Conservation (phyloP, 1,284 basidiomycete genomes). For the Malassezia arunalokei region DNA sequence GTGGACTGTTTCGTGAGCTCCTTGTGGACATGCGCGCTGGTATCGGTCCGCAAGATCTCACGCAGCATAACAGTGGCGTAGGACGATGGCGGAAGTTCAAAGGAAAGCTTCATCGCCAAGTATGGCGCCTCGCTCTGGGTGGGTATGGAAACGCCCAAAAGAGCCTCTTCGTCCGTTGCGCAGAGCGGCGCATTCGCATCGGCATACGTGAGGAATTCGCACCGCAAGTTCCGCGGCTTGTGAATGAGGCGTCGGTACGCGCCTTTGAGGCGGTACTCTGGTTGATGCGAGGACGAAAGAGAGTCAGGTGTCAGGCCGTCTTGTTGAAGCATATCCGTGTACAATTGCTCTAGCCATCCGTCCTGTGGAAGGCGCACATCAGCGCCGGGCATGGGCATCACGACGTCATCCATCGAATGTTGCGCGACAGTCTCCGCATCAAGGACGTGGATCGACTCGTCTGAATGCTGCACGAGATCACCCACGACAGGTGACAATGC, state of each 20-base stretch:
- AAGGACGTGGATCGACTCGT: constrained; percentile 49
- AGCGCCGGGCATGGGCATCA: constrained; percentile 87
- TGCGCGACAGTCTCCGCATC: constrained; percentile 59
- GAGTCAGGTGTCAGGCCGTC: constrained; percentile 81
- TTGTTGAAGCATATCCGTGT: constrained; percentile 62
- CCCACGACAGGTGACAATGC: constrained; percentile 59
- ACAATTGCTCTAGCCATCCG: constrained; percentile 66
- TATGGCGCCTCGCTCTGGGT: constrained; percentile 1
- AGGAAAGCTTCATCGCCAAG: constrained; percentile 31
- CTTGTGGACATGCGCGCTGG: constrained; percentile 16
- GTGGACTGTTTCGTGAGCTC: constrained; percentile 5
- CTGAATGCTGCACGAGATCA: constrained; percentile 50
- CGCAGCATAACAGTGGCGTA: constrained; percentile 44
- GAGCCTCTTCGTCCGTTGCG: constrained; percentile 83
- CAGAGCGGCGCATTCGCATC: constrained; percentile 81
- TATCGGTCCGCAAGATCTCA: constrained; percentile 41
- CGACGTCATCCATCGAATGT: constrained; percentile 79
- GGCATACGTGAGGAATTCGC: constrained; percentile 73
- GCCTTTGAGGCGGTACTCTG: constrained; percentile 76
- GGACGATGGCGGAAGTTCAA: constrained; percentile 33
- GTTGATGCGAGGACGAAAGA: constrained; percentile 54
- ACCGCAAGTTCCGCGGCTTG: constrained; percentile 65
- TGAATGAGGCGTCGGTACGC: constrained; percentile 86
- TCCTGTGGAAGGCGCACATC: constrained; percentile 72
- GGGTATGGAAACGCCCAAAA: constrained; percentile 50